Conservation (phyloP, 2,329 filamentous ascomycete genomes). For the Colletotrichum sp. region DNA sequence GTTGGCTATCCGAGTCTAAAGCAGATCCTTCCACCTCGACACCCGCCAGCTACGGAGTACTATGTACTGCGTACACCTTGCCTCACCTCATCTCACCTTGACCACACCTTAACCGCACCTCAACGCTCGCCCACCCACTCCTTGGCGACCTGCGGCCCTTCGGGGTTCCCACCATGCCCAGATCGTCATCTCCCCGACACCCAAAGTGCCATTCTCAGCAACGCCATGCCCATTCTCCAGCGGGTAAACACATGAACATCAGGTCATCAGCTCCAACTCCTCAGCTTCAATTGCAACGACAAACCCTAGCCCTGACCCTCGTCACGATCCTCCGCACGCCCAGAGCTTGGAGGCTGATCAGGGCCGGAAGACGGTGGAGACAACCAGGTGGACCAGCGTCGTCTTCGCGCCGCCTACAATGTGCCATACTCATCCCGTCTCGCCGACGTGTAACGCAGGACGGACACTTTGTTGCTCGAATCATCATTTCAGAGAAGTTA, state of each 20-base stretch:
- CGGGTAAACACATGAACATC: slow-evolving; percentile 28
- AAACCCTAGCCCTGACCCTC: slow-evolving; percentile 20
- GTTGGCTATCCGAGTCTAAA: not conserved
- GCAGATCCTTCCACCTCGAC: not conserved
- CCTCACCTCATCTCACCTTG: not conserved
- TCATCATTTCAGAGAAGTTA: not conserved
- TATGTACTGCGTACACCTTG: not conserved
- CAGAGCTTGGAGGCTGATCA: slow-evolving; percentile 12
- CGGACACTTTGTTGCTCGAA: not conserved
- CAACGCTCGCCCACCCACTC: not conserved
- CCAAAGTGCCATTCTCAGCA: not conserved
- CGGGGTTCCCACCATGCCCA: not conserved
- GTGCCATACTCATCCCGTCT: not conserved
- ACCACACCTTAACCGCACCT: not conserved
- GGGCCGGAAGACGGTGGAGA: not conserved
- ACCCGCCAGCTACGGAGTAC: not conserved
- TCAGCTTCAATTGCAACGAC: not conserved
- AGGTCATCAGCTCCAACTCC: slow-evolving; percentile 21
- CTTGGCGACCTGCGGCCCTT: not conserved
- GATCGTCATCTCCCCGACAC: not conserved
- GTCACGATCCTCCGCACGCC: slow-evolving; percentile 12
- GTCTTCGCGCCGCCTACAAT: not conserved
- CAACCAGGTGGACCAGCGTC: slow-evolving; percentile 5
- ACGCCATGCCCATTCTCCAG: not conserved
- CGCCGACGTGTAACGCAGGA: not conserved